Conservation (phyloP, 208 protist genomes). For the Leishmania major region DNA sequence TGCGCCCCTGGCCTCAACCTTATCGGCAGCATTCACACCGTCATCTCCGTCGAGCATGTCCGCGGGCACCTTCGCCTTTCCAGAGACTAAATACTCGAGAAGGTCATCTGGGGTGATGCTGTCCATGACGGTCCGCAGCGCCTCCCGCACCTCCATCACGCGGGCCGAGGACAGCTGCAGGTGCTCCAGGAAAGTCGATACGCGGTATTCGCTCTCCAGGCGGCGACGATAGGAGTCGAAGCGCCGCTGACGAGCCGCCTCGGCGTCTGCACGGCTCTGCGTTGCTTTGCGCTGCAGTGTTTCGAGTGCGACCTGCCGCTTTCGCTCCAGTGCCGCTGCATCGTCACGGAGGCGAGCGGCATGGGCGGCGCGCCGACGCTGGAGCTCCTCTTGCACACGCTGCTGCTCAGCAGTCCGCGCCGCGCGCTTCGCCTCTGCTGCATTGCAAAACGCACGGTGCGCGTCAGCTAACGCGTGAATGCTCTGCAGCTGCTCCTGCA, state of each 20-base stretch:
- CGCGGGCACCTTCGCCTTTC: constrained; percentile 51
- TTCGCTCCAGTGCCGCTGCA: constrained; percentile 23
- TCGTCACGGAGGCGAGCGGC: constrained; percentile 19
- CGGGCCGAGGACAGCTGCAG: constrained; percentile 50
- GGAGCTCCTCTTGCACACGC: constrained; percentile 29
- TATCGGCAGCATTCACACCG: neutral
- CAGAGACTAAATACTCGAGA: constrained; percentile 80
- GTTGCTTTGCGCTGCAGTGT: constrained; percentile 30
- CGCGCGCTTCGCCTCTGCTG: constrained; percentile 1
- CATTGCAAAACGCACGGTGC: constrained; percentile 11
- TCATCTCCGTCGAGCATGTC: constrained; percentile 58
- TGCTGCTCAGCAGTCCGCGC: constrained; percentile 20
- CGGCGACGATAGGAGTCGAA: constrained; percentile 34
- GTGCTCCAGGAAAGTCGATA: constrained; percentile 65
- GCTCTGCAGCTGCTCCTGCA: constrained; percentile 14
- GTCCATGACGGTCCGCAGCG: constrained; percentile 36
- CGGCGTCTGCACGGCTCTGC: constrained; percentile 21
- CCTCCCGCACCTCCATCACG: constrained; percentile 42
- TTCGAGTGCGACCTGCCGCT: constrained; percentile 31
- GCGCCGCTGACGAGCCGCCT: constrained; percentile 33
- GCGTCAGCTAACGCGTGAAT: constrained; percentile 5
- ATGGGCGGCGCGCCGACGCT: constrained; percentile 26
- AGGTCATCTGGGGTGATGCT: constrained; percentile 74
- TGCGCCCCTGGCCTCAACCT: neutral
- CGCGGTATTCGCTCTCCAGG: constrained; percentile 43